Evolutionary conservation across 495 filamentous ascomycete genomes (phyloP), one percentile per base, ranked within the genome.

Genomic region (Podospora conica): DNA sequence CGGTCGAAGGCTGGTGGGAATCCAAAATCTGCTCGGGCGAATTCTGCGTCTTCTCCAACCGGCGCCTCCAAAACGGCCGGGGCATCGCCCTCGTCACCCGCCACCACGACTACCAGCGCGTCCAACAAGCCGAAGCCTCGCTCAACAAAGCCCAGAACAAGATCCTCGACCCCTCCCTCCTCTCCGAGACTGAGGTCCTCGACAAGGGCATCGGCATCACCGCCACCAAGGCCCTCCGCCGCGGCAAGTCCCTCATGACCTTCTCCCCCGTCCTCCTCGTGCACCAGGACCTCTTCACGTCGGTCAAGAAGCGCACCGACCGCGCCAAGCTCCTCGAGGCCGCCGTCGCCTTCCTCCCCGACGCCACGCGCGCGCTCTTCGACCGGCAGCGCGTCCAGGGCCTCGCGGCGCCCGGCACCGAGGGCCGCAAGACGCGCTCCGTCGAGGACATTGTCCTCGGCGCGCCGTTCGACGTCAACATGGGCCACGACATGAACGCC

Each of bases 1-100:
- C 73, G 12, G 66, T 68, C 18, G 27, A 69, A 5, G 71, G 69
- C 0, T 77, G 75, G 75, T 71, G 68, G 62, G 53, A 71, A 10
- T 66, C 73, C 66, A 69, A 72, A 22, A 70, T 70, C 66, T 79
- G 76, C 65, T 48, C 67, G 23, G 69, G 65, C 23, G 31, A 60
- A n/a, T 79, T 68, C 70, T 79, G 76, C 66, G 66, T 79, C 65
- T 76, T 70, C 58, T 72, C 74, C 25, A 79, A 77, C 68, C 73
- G 40, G 0, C 53, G 58, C 4, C 21, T 76, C 20, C 66, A 67
- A n/a, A 61, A 67, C 3, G 70, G 71, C 8, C 68, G 72, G 9
- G 76, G 75, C 11, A 65, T 77, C 12, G 70, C 69, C 9, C 33
- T 75, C 2, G 66, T 78, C 0, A 77, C 74, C 12, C 68, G 58